phyloP scores from a whole-genome alignment of 2,329 filamentous ascomycete genomes.

The Botrytis aclada region DNA sequence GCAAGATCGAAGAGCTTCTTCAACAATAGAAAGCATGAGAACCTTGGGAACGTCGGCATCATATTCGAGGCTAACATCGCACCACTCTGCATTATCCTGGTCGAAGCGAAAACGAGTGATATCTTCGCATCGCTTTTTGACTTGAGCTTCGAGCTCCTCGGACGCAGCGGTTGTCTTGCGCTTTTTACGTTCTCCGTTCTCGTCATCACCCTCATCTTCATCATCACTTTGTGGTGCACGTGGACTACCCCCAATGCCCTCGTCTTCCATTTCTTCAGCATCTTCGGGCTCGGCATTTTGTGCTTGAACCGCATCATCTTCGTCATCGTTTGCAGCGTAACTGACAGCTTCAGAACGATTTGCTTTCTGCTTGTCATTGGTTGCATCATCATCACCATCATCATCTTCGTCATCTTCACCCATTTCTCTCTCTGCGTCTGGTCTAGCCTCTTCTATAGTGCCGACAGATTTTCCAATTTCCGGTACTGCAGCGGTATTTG shows the following conservation, averaged over 20 bases:
- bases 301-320: constrained; percentile 72
- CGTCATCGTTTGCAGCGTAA: constrained; percentile 90
- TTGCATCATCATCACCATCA: constrained; percentile 71
- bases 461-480: constrained; percentile 67
- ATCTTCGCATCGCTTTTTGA: constrained; percentile 62
- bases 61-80: constrained; percentile 80
- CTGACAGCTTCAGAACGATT: constrained; percentile 81
- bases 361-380: constrained; percentile 66
- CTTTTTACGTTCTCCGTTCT: constrained; percentile 26
- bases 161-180: constrained; percentile 28
- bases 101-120: constrained; percentile 79
- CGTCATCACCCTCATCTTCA: constrained; percentile 40
- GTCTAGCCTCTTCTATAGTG: constrained; percentile 49
- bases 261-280: constrained; percentile 47
- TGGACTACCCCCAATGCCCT: constrained; percentile 51
- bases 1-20: constrained; percentile 72
- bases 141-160: constrained; percentile 54
- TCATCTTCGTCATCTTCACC: constrained; percentile 53
- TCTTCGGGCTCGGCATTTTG: constrained; percentile 58
- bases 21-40: constrained; percentile 86
- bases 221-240: constrained; percentile 37
- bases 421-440: constrained; percentile 41
- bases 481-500: constrained; percentile 67
- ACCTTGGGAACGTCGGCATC: constrained; percentile 79
- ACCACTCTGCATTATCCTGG: constrained; percentile 68